phyloP scores from a whole-genome alignment of 495 filamentous ascomycete genomes.

The Penicillium cosmopolitanum region DNA sequence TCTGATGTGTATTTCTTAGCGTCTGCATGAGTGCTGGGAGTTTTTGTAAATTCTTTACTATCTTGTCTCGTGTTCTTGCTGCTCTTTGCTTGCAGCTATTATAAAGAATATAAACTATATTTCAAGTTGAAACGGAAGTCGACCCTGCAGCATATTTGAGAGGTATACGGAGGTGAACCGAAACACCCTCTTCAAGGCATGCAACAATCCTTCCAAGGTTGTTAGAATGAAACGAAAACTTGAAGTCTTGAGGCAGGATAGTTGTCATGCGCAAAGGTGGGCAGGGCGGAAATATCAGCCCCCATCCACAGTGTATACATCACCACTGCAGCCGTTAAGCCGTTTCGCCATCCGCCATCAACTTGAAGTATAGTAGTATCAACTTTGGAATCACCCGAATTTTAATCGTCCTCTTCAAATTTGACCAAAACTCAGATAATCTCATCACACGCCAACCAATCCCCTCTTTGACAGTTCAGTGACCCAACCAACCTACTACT shows the following conservation, averaged over 20 bases:
- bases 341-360: too few relatives aligned
- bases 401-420: background rate
- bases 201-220: background rate
- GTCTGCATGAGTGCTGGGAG: background rate
- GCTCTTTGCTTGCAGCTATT: background rate
- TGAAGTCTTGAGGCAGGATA: too few relatives aligned
- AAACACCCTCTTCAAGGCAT: background rate
- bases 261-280: too few relatives aligned
- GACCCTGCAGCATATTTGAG: too few relatives aligned
- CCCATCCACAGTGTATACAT: too few relatives aligned
- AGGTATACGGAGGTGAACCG: too few relatives aligned
- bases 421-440: background rate
- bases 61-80: background rate
- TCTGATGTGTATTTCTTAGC: constrained; percentile 2
- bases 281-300: too few relatives aligned
- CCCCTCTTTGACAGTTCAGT: background rate
- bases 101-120: background rate
- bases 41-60: background rate
- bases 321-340: too few relatives aligned
- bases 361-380: too few relatives aligned
- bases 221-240: too few relatives aligned
- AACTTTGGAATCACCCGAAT: too few relatives aligned
- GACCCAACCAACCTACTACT: background rate
- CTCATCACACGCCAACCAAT: background rate
- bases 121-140: too few relatives aligned